Evolutionary conservation across 2,329 filamentous ascomycete genomes (phyloP).

Genomic region (Tetracladium maxilliforme): DNA sequence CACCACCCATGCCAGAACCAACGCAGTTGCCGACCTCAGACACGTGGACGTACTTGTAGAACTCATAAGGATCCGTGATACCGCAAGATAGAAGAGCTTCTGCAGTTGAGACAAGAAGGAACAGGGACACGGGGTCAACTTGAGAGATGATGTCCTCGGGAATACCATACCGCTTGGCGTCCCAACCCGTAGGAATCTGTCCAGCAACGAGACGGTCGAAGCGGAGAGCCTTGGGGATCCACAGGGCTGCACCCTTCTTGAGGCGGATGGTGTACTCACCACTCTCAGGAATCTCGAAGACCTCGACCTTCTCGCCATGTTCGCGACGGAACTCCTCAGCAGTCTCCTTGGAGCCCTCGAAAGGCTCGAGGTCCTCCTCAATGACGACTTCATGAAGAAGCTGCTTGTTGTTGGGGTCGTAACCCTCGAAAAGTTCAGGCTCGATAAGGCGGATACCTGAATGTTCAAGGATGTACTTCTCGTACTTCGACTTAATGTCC

Average conservation of each 20-base stretch:
- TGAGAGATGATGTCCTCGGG: slow-evolving; percentile 96
- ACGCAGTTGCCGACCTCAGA: slow-evolving; percentile 97
- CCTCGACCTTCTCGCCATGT: slow-evolving; percentile 94
- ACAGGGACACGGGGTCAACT: slow-evolving; percentile 92
- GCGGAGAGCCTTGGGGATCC: slow-evolving; percentile 92
- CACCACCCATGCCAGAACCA: slow-evolving; percentile 95
- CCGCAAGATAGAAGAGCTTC: slow-evolving; percentile 84
- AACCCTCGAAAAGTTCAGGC: slow-evolving; percentile 90
- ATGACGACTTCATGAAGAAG: slow-evolving; percentile 95
- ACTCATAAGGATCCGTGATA: slow-evolving; percentile 98
- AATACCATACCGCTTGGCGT: slow-evolving; percentile 89
- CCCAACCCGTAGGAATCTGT: slow-evolving; percentile 94
- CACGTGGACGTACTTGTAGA: slow-evolving; percentile 98
- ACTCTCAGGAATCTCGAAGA: slow-evolving; percentile 87
- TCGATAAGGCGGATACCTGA: slow-evolving; percentile 95
- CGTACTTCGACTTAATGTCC: slow-evolving; percentile 94
- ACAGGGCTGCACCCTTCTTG: slow-evolving; percentile 86
- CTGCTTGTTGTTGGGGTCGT: slow-evolving; percentile 98
- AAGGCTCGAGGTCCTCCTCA: slow-evolving; percentile 90
- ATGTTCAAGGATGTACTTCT: slow-evolving; percentile 92
- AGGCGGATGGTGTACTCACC: slow-evolving; percentile 90
- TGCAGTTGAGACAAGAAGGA: slow-evolving; percentile 83
- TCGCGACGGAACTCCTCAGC: slow-evolving; percentile 95
- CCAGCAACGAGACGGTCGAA: slow-evolving; percentile 97
- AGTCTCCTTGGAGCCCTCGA: slow-evolving; percentile 93